phyloP scores from a whole-genome alignment of 1,284 basidiomycete species.

The Puccinia coronata region DNA sequence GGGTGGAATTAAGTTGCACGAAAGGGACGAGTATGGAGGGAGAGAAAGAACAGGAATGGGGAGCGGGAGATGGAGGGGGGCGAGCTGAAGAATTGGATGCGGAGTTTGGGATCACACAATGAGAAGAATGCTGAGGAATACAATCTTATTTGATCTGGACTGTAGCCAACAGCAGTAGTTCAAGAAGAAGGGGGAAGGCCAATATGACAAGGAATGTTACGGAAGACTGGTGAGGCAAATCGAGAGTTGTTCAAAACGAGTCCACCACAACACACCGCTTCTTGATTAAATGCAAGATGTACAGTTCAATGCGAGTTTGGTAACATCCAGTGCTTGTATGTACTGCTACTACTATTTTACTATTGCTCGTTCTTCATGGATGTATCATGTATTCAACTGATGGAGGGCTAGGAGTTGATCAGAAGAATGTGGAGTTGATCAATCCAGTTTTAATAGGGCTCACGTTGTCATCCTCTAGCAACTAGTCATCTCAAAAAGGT shows the following conservation, averaged over 20 bases:
- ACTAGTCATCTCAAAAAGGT: slow-evolving; percentile 23
- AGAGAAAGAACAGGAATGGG: not conserved
- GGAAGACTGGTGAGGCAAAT: slow-evolving; percentile 14
- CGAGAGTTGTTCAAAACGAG: not conserved
- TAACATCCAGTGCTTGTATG: not conserved
- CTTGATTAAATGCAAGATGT: slow-evolving; percentile 1
- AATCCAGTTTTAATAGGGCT: not conserved
- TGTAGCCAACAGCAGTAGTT: slow-evolving; percentile 15
- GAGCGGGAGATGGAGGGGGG: not conserved
- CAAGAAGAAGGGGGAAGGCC: slow-evolving; percentile 14
- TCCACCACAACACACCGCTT: not conserved
- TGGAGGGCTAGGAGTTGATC: not conserved
- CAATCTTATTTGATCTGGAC: not conserved
- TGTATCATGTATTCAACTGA: not conserved
- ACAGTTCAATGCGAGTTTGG: slow-evolving; percentile 8
- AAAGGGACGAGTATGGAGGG: not conserved
- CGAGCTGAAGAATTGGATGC: slow-evolving; percentile 17
- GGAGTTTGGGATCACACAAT: slow-evolving; percentile 48
- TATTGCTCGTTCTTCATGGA: not conserved
- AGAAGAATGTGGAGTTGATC: not conserved
- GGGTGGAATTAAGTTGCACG: not conserved
- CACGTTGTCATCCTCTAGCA: not conserved
- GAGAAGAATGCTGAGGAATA: slow-evolving; percentile 10
- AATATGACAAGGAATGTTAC: slow-evolving; percentile 24
- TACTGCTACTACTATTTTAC: not conserved